Percentiles rank a stretch among this genome's conserved stretches.
These are phyloP conservation scores for Chrysosporium keratinophilum DNA, from an alignment of 2,329 filamentous ascomycete species.

Conservation along the genomic window DNA sequence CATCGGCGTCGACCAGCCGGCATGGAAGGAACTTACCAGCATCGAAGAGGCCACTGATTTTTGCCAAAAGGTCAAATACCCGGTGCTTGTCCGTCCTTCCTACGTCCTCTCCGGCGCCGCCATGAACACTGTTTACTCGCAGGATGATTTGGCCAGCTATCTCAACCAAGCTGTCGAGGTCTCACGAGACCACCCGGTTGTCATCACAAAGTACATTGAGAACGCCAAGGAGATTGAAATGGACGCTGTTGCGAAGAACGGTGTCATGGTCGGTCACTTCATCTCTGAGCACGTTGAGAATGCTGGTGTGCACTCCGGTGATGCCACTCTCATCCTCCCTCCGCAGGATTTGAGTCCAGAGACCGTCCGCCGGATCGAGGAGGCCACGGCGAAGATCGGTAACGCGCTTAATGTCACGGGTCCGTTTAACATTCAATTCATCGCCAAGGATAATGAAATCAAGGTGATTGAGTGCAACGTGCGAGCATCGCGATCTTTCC, in stretches of 20 bases:
- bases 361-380: slow-evolving; percentile 82
- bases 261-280: slow-evolving; percentile 85
- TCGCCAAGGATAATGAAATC: slow-evolving; percentile 98
- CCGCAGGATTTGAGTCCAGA: slow-evolving; percentile 85
- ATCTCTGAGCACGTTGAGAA: slow-evolving; percentile 99
- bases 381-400: slow-evolving; percentile 91
- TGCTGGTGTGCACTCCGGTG: slow-evolving; percentile 94
- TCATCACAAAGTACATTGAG: slow-evolving; percentile 99
- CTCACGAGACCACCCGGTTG: slow-evolving; percentile 88
- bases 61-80: slow-evolving; percentile 80
- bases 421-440: slow-evolving; percentile 98
- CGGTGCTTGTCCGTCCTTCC: slow-evolving; percentile 86
- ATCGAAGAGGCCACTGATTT: slow-evolving; percentile 82
- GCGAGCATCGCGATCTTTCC: slow-evolving; percentile 88
- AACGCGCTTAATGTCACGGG: slow-evolving; percentile 90
- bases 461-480: slow-evolving; percentile 99
- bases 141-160: slow-evolving; percentile 81
- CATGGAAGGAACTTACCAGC: slow-evolving; percentile 95
- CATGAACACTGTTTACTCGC: slow-evolving; percentile 98
- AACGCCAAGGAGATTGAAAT: slow-evolving; percentile 99
- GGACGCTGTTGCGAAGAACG: slow-evolving; percentile 90
- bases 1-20: slow-evolving; percentile 89
- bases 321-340: slow-evolving; percentile 87
- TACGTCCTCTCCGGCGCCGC: slow-evolving; percentile 95
- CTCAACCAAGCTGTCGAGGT: slow-evolving; percentile 85